phyloP scores from a whole-genome alignment of 768 basidiomycete genomes.

The Tylopilus vinaceipallidus region DNA sequence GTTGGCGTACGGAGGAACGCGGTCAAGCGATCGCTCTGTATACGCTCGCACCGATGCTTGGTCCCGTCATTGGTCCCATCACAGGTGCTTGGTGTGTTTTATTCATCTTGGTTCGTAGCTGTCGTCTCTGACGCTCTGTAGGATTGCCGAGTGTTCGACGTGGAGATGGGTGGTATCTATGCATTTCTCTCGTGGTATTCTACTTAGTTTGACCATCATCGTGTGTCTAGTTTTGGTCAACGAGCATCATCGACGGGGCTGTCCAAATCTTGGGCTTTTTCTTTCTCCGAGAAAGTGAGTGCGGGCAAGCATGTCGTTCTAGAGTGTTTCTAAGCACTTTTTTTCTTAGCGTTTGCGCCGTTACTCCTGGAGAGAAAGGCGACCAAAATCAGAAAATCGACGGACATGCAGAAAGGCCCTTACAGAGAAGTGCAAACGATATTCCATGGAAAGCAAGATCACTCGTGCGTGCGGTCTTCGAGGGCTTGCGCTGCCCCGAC shows the following conservation, averaged over 20 bases:
- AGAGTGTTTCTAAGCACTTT: no score
- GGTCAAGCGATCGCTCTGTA: slow-evolving; percentile 67
- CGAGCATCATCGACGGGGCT: slow-evolving; percentile 51
- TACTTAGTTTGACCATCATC: not conserved
- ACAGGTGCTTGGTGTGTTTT: slow-evolving; percentile 52
- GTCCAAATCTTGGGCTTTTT: slow-evolving; percentile 58
- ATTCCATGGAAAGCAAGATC: slow-evolving; percentile 39
- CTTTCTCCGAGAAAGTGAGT: slow-evolving; percentile 62
- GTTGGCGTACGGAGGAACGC: slow-evolving; percentile 60
- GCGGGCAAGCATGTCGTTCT: no score
- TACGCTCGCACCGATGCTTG: slow-evolving; percentile 62
- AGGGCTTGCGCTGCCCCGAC: not conserved
- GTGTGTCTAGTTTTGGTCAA: slow-evolving; percentile 57
- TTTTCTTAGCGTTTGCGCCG: slow-evolving; percentile 32
- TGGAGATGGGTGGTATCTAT: slow-evolving; percentile 72
- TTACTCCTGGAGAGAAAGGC: slow-evolving; percentile 52
- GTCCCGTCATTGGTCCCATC: slow-evolving; percentile 62
- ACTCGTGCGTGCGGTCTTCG: slow-evolving; percentile 38
- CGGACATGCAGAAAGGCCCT: slow-evolving; percentile 48
- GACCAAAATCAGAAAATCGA: slow-evolving; percentile 37
- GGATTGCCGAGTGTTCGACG: slow-evolving; percentile 56
- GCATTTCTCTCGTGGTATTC: not conserved
- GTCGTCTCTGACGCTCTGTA: slow-evolving; percentile 11
- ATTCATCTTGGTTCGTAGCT: not conserved
- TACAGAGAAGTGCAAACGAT: slow-evolving; percentile 44